Evolutionary conservation across 192 early-diverging fungal genomes (phyloP).

Genomic region (Mortierella claussenii): DNA sequence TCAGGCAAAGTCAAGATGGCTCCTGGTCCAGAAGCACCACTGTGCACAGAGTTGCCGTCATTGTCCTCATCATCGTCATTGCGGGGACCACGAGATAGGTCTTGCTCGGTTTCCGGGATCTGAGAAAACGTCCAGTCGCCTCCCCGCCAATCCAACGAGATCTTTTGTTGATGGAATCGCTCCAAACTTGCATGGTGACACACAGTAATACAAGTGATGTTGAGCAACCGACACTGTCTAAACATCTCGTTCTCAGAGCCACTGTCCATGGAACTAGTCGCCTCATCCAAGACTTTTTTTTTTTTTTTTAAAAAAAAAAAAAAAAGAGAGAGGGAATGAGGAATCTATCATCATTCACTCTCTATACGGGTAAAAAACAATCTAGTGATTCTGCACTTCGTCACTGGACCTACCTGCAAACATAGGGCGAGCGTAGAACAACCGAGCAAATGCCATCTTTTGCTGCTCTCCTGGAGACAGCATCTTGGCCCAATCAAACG

Average conservation of each 20-base stretch:
- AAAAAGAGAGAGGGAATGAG: not conserved
- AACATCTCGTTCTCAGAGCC: slow-evolving; percentile 66
- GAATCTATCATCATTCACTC: too few relatives aligned
- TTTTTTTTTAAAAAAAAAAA: not conserved
- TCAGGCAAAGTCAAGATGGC: not conserved
- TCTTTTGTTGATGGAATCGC: slow-evolving; percentile 43
- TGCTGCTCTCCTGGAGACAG: slow-evolving; percentile 86
- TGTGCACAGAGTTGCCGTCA: not conserved
- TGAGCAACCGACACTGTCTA: slow-evolving; percentile 63
- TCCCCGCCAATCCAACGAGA: slow-evolving; percentile 38
- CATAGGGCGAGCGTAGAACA: slow-evolving; percentile 74
- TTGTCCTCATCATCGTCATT: not conserved
- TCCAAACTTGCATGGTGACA: slow-evolving; percentile 72
- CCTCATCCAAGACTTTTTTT: slow-evolving; percentile 69
- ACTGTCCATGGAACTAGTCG: slow-evolving; percentile 74
- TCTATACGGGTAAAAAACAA: too few relatives aligned
- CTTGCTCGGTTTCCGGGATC: slow-evolving; percentile 9
- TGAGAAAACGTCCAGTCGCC: slow-evolving; percentile 28
- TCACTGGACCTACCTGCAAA: slow-evolving; percentile 83
- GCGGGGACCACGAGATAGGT: not conserved
- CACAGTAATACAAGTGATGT: slow-evolving; percentile 91
- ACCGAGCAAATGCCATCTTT: slow-evolving; percentile 72
- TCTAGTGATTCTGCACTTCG: too few relatives aligned
- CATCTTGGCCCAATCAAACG: slow-evolving; percentile 70
- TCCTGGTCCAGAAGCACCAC: not conserved